Evolutionary conservation across 108 stramenopile species (phyloP), one percentile per base, ranked within the genome.

Genomic region (Skeletonema costatum): DNA sequence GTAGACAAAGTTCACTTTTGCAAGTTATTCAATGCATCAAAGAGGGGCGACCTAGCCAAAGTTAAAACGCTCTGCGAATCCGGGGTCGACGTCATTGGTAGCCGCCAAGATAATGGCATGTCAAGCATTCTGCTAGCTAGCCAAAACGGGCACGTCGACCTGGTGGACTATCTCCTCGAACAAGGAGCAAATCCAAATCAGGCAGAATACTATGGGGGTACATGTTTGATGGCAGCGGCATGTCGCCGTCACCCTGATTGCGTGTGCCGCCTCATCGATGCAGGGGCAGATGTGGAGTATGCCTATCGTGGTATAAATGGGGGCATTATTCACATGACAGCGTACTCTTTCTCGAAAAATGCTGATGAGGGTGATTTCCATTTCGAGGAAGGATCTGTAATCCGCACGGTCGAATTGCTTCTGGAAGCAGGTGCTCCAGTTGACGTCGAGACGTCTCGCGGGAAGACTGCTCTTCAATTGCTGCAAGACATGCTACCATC

Each of bases 161-260:
- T 25, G 25, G 25, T 25, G 25, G 25, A 25, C 25, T 25, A 25
- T 25, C 25, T 25, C 25, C 25, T 25, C 25, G 25, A 25, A 25
- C 25, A 25, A 25, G 25, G 25, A 25, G 25, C 25, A 25, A 25
- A 25, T 25, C 25, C 25, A 25, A 25, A 25, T 25, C 0, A 25
- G 0, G 25, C 25, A 25, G 25, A 25, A 25, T 0, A 25, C 0
- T 25, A 25, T 21, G 25, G 60, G 2, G 60, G 19, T 14, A 30
- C 60, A 17, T 62, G 60, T 36, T 62, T 62, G 60, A 62, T 62
- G 60, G 60, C 60, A 10, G 60, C 62, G 7, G 62, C 62, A 4
- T 63, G 14, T 36, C 33, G 0, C 62, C 6, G 1, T 12, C 32
- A 63, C 35, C 38, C 39, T 17, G 62, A 63, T 36, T 63, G 62